phyloP scores from a whole-genome alignment of 2,329 filamentous ascomycete genomes.

The Blastomyces percursus region DNA sequence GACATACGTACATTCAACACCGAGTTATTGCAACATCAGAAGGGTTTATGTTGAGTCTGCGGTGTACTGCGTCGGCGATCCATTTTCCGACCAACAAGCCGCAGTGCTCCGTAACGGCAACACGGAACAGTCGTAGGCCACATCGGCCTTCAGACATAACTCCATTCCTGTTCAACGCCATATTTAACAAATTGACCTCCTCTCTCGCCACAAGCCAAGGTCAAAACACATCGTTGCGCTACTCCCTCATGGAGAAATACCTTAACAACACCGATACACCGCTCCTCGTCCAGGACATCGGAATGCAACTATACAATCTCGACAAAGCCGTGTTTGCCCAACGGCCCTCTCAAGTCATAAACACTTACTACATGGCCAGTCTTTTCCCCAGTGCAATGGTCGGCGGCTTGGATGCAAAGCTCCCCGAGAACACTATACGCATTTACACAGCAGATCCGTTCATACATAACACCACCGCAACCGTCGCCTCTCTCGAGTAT shows the following conservation, averaged over 20 bases:
- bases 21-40: slow-evolving; percentile 8
- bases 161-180: slow-evolving; percentile 2
- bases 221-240: not conserved
- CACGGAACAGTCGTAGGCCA: slow-evolving; percentile 3
- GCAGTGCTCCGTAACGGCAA: slow-evolving; percentile 8
- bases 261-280: slow-evolving; percentile 10
- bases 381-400: slow-evolving; percentile 7
- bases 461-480: not conserved
- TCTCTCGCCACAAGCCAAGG: not conserved
- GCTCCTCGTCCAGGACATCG: not conserved
- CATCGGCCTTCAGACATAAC: slow-evolving; percentile 9
- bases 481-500: not conserved
- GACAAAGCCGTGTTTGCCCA: slow-evolving; percentile 4
- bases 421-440: not conserved
- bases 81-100: not conserved
- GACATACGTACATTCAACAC: slow-evolving; percentile 6
- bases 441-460: not conserved
- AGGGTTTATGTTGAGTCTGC: slow-evolving; percentile 10
- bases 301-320: not conserved
- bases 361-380: slow-evolving; percentile 9
- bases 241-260: not conserved
- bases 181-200: not conserved
- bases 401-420: not conserved
- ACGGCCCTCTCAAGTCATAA: slow-evolving; percentile 7
- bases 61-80: slow-evolving; percentile 4